Conservation (phyloP, 208 protist genomes). For the Leishmania turanica region DNA sequence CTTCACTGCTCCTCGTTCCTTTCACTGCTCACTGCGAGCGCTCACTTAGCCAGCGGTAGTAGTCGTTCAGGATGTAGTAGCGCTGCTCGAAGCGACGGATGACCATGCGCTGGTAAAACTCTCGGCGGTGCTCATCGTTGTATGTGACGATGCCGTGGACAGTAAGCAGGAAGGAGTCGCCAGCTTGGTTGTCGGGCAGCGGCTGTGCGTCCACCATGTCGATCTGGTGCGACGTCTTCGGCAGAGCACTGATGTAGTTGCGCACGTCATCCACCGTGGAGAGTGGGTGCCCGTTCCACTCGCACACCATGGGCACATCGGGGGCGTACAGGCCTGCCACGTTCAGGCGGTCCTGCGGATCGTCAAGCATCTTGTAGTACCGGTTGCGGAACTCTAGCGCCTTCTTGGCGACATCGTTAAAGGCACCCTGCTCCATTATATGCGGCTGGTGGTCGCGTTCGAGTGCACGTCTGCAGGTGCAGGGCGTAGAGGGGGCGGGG, state of each 20-base stretch:
- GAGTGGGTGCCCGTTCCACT: constrained; percentile 90
- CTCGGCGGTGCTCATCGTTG: constrained; percentile 84
- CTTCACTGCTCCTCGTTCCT: background rate
- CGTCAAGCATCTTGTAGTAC: constrained; percentile 85
- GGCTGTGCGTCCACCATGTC: constrained; percentile 90
- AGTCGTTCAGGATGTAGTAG: constrained; percentile 91
- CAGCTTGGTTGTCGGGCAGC: constrained; percentile 78
- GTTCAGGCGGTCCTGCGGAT: constrained; percentile 48
- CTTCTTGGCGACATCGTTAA: constrained; percentile 83
- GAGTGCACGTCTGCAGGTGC: background rate
- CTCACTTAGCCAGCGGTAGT: constrained; percentile 90
- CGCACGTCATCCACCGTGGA: constrained; percentile 46
- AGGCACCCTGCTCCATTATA: constrained; percentile 66
- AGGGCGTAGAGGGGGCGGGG: background rate
- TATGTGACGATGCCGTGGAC: constrained; percentile 86
- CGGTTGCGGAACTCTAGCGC: constrained; percentile 75
- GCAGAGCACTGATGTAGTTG: constrained; percentile 68
- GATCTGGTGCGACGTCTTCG: constrained; percentile 77
- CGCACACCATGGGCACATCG: constrained; percentile 70
- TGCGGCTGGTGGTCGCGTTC: background rate
- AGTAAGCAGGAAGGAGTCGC: constrained; percentile 82
- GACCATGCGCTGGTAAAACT: constrained; percentile 89
- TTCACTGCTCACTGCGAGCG: constrained; percentile 28
- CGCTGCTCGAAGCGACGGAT: constrained; percentile 68
- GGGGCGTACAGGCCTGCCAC: constrained; percentile 74